Conservation (phyloP, 495 filamentous ascomycete species). For the Stereocaulon alpinum region DNA sequence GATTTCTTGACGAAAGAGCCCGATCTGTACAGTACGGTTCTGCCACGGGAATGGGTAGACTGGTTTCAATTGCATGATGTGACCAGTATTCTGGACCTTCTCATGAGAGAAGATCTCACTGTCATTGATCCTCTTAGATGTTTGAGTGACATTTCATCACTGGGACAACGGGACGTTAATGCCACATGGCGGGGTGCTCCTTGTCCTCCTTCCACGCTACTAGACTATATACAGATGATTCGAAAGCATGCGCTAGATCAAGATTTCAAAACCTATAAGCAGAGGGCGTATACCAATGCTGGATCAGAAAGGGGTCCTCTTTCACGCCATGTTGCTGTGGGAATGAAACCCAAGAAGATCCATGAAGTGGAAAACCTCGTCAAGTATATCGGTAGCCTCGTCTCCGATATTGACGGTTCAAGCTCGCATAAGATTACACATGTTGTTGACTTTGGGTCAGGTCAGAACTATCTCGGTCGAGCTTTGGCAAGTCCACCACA, state of each 20-base stretch:
- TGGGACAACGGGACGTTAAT: not conserved
- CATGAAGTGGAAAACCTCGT: constrained; percentile 73
- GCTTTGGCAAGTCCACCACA: constrained; percentile 77
- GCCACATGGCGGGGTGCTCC: constrained; percentile 39
- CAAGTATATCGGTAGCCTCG: constrained; percentile 44
- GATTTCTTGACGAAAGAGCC: constrained; percentile 90
- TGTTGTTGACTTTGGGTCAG: constrained; percentile 90
- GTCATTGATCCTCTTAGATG: constrained; percentile 38
- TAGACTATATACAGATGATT: constrained; percentile 66
- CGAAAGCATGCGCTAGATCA: constrained; percentile 58
- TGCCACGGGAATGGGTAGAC: constrained; percentile 69
- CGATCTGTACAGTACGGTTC: constrained; percentile 59
- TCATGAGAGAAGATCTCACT: constrained; percentile 66
- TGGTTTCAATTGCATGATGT: constrained; percentile 63
- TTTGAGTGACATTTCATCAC: not conserved
- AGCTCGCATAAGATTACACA: constrained; percentile 56
- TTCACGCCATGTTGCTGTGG: constrained; percentile 61
- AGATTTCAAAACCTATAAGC: constrained; percentile 36
- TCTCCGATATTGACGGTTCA: constrained; percentile 45
- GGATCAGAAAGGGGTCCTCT: constrained; percentile 32
- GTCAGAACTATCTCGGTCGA: constrained; percentile 90
- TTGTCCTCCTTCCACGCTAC: constrained; percentile 55
- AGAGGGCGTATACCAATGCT: constrained; percentile 15
- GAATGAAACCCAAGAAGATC: constrained; percentile 93
- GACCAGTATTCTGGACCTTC: constrained; percentile 63